Base-by-base conservation (phyloP, 2,329 filamentous ascomycete species). In the Cladosporium phlei region DNA sequence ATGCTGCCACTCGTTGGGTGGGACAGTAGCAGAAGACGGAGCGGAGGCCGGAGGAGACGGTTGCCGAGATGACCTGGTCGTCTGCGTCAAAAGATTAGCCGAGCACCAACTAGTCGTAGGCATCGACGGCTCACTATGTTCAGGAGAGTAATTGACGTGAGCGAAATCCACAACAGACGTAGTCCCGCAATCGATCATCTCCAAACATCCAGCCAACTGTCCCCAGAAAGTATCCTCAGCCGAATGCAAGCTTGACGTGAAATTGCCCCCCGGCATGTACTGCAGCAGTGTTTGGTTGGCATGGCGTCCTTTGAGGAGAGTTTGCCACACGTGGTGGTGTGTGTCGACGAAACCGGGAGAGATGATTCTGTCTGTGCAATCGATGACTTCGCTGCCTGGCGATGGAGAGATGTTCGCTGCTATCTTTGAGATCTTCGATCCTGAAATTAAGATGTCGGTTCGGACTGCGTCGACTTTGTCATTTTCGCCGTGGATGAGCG, bases 311-410 rank as follows among this genome's bases (percentile, higher is more conserved):
- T 67, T 68, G 11, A 69, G 55, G 46, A 67, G 61, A 0, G 66
- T 68, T 52, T 74, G 69, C 71, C 71, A 75, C 6, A 71, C 54
- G 56, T 75, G 72, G 34, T 69, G 65, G 39, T 71, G 70, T 1
- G 69, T 69, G 51, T 71, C 68, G 37, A 72, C 59, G 52, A 72
- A 71, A 2, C 70, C 70, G 0, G 70, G 68, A 2, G 61, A 67
- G 28, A 71, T 54, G 17, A 72, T 61, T 49, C 67, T 69, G 52
- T 56, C 60, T 0, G 57, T 56, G 38, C 67, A 72, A 50, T 75
- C 67, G 20, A 75, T 60, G 3, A 72, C 49, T 21, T 59, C 50
- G 1, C 38, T 43, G 0, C 50, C 27, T 1, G 24, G 42, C n/a
- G 55, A 22, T 14, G 49, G 14, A 11, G 51, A 33, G 14, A 68